These are phyloP conservation scores for Exophiala aquamarina DNA, from an alignment of 2,329 filamentous ascomycete genomes.

Conservation along the genomic window DNA sequence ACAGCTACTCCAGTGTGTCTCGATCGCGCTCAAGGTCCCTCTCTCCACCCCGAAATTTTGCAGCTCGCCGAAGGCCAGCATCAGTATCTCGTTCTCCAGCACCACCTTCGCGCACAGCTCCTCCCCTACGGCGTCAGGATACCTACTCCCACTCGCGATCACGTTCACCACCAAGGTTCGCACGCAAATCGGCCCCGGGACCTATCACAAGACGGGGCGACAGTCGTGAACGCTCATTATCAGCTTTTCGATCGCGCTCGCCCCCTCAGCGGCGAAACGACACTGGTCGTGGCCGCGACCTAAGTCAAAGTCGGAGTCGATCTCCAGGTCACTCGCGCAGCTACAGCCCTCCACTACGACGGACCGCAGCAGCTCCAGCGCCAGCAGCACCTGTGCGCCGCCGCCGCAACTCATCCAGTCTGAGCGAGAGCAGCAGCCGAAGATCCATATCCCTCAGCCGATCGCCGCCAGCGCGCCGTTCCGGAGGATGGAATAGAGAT, in stretches of 20 bases:
- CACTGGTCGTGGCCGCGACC: conserved; percentile 2
- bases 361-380: conserved; percentile 8
- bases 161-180: conserved; percentile 13
- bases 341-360: conserved; percentile 11
- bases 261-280: conserved; percentile 1
- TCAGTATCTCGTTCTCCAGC: conserved; percentile 5
- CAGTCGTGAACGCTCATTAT: not conserved
- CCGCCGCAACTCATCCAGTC: conserved; percentile 17
- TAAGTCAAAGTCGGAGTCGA: conserved; percentile 7
- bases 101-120: not conserved
- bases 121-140: not conserved
- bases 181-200: too few species aligned
- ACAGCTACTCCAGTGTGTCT: conserved; percentile 9
- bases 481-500: too few species aligned
- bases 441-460: conserved; percentile 9
- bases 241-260: conserved; percentile 5
- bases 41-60: conserved; percentile 11
- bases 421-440: conserved; percentile 2
- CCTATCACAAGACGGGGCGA: not conserved
- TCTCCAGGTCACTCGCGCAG: conserved; percentile 7
- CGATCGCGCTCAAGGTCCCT: conserved; percentile 6
- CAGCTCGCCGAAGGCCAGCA: too few species aligned
- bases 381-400: conserved; percentile 1
- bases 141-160: conserved; percentile 14
- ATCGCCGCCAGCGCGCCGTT: not conserved